Evolutionary conservation across 495 filamentous ascomycete genomes (phyloP).

Genomic region (Hypoxylon intermedium): DNA sequence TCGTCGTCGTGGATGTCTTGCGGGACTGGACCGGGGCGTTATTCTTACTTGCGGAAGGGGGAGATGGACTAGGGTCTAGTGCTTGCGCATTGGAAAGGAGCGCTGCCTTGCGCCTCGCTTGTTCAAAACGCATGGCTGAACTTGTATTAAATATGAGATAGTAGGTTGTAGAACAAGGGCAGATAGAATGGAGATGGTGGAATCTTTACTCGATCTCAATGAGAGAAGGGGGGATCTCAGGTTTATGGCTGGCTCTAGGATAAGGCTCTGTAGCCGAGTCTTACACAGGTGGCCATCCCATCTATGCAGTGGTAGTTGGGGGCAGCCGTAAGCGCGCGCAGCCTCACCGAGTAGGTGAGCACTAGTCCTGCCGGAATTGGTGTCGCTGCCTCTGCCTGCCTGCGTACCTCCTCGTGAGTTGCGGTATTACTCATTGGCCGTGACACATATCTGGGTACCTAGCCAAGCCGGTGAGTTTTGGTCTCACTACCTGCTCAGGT

Average conservation of each 20-base stretch:
- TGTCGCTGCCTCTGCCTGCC: too few relatives aligned
- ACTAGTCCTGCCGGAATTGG: too few relatives aligned
- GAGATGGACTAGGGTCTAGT: background rate
- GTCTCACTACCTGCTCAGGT: background rate
- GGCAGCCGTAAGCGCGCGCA: background rate
- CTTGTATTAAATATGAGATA: background rate
- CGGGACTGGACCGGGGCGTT: background rate
- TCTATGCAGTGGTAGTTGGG: background rate
- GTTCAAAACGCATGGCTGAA: conserved; percentile 1
- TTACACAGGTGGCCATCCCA: too few relatives aligned
- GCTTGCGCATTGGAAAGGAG: background rate
- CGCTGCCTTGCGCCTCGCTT: conserved; percentile 1
- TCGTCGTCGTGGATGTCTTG: too few relatives aligned
- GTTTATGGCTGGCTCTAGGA: background rate
- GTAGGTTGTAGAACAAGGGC: too few relatives aligned
- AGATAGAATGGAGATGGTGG: too few relatives aligned
- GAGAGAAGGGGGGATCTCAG: too few relatives aligned
- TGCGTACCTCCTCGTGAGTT: background rate
- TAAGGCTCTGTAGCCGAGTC: background rate
- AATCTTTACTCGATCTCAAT: too few relatives aligned
- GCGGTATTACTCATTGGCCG: background rate
- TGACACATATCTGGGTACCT: background rate
- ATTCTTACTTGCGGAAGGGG: background rate
- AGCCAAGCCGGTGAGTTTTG: background rate
- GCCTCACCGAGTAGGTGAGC: background rate